Conservation (phyloP, 2,329 filamentous ascomycete species). For the Calcarisporium arbuscula region DNA sequence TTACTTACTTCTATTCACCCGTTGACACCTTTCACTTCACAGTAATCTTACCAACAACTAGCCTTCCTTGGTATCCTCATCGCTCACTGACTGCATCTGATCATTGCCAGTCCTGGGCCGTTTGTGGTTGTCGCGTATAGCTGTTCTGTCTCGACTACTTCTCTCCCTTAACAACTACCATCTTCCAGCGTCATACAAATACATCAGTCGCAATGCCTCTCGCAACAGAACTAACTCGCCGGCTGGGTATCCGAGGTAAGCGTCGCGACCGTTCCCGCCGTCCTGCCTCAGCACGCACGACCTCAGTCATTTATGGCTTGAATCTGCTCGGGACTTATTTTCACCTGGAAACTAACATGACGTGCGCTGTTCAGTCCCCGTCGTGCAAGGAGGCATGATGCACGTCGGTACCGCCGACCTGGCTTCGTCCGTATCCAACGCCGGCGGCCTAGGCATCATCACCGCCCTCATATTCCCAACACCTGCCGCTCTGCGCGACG, state of each 20-base stretch:
- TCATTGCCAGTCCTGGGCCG: no score
- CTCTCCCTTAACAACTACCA: neutral
- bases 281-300: no score
- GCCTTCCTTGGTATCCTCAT: no score
- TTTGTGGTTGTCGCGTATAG: no score
- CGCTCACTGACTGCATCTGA: no score
- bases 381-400: constrained; percentile 85
- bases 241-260: constrained; percentile 48
- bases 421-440: constrained; percentile 70
- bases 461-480: constrained; percentile 89
- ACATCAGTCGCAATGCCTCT: constrained; percentile 42
- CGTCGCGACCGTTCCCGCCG: constrained; percentile 1
- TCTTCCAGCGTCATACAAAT: neutral
- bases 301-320: no score
- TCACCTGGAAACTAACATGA: no score
- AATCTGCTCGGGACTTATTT: neutral
- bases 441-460: constrained; percentile 76
- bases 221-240: constrained; percentile 50
- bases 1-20: no score
- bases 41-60: no score
- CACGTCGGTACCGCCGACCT: constrained; percentile 78
- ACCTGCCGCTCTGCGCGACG: constrained; percentile 84
- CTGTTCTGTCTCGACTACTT: neutral
- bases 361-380: constrained; percentile 68
- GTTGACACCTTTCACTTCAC: no score